phyloP scores from a whole-genome alignment of 129 eudicot genomes.

The Oenanthe sinensis region DNA sequence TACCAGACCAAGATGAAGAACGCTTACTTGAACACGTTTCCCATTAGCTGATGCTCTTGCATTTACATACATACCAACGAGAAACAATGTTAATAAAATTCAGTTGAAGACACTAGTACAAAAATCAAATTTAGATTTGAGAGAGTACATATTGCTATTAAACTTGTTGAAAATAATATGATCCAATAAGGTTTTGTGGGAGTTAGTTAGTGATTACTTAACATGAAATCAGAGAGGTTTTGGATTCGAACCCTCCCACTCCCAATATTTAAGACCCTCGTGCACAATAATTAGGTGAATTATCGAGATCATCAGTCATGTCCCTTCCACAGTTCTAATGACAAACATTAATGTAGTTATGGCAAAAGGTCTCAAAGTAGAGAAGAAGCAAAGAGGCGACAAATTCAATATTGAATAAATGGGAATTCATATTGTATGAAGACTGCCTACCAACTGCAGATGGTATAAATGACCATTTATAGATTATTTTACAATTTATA shows the following conservation, averaged over 20 bases:
- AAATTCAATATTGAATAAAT: background rate
- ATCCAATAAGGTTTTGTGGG: background rate
- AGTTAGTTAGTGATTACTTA: background rate
- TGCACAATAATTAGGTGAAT: background rate
- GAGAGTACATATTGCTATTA: background rate
- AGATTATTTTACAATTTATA: background rate
- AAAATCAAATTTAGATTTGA: background rate
- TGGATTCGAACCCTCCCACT: too few relatives aligned
- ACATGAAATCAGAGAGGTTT: background rate
- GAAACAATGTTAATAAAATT: background rate
- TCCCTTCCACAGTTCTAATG: background rate
- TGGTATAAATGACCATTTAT: background rate
- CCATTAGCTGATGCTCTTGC: conserved; percentile 3
- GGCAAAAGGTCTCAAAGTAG: background rate
- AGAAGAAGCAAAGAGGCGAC: background rate
- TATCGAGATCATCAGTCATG: background rate
- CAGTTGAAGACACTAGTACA: background rate
- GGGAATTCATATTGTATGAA: background rate
- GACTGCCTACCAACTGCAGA: background rate
- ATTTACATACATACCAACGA: conserved; percentile 1
- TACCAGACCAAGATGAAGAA: background rate
- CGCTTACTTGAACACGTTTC: conserved; percentile 2
- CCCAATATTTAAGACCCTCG: background rate
- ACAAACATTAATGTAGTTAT: background rate
- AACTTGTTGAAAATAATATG: background rate